These are phyloP conservation scores for Angomonas deanei DNA, from an alignment of 208 protist genomes.

Conservation along the genomic window DNA sequence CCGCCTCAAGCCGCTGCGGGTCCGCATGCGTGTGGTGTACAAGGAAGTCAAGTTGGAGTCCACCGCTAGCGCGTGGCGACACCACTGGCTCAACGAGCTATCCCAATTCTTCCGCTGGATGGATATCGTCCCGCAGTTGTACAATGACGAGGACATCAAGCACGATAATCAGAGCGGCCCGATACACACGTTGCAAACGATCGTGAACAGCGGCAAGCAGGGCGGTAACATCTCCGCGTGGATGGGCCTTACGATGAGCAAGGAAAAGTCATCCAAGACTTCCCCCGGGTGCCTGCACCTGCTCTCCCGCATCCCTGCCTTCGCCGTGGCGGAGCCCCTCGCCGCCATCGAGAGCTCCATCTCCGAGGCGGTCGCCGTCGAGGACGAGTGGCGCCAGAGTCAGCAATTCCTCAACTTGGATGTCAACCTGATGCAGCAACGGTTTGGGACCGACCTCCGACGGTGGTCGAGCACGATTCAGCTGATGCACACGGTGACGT, in stretches of 20 bases:
- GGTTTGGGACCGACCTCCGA: constrained; percentile 65
- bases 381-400: constrained; percentile 76
- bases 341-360: constrained; percentile 76
- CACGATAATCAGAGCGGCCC: constrained; percentile 9
- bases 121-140: constrained; percentile 54
- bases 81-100: constrained; percentile 78
- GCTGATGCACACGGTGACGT: constrained; percentile 60
- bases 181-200: constrained; percentile 3
- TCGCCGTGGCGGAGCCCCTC: constrained; percentile 55
- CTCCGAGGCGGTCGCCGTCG: constrained; percentile 60
- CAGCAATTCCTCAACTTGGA: constrained; percentile 85
- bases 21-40: constrained; percentile 76
- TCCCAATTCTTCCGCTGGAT: constrained; percentile 74
- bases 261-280: not conserved
- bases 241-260: not conserved
- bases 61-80: constrained; percentile 48
- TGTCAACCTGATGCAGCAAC: constrained; percentile 73
- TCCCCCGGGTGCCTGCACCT: constrained; percentile 45
- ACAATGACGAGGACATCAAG: constrained; percentile 41
- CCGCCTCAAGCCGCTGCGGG: constrained; percentile 68
- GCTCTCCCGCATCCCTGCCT: constrained; percentile 38
- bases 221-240: not conserved
- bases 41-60: constrained; percentile 69
- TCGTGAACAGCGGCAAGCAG: constrained; percentile 3
- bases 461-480: constrained; percentile 63